Evolutionary conservation across 495 filamentous ascomycete genomes (phyloP), one percentile per base, ranked within the genome.

Genomic region (Hypoxylon cercidicola): DNA sequence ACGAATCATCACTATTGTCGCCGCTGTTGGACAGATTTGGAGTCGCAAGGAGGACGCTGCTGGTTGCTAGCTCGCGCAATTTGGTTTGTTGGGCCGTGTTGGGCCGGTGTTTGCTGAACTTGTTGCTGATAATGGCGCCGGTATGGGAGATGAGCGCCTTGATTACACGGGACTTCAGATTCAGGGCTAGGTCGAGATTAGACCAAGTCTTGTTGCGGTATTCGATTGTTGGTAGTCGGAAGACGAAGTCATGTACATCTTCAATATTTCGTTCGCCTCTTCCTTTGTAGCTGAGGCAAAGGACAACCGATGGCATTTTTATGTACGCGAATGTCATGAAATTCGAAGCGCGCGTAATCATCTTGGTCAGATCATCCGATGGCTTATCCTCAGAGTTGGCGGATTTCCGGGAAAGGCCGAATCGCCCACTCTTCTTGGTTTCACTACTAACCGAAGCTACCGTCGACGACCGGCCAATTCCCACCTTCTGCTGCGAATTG

Each of bases 131-230:
- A 69, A 99, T 98, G 48, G 96, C 93, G 19, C 93, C 94, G 2
- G 93, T 91, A 74, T 99, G 95, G 25, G 92, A 94, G 69, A 99
- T 93, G 18, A 99, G 84, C 1, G 96, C 96, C 69, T 90, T 89
- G 74, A 96, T 95, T 64, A 97, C 90, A 54, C 96, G 93, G 65
- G 90, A 92, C 82, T 99, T 98, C 44, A 99, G 80, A 16, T 90
- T 89, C 48, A 97, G 79, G 0, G 94, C 93, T 10, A 99, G 85
- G 63, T 99, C 95, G 7, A 98, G 86, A 74, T 98, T 98, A 15
- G 94, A 97, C 95, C 95, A 99, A 9, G 93, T 98, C 78, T 97
- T 98, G 80, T 99, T 98, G 48, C 91, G 85, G 74, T 97, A 98
- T 73, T 99, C 95, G 37, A 99, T 87, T 13, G 90, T 90, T 6